Conservation (phyloP, 2,329 filamentous ascomycete genomes). For the Aspergillus hortae region DNA sequence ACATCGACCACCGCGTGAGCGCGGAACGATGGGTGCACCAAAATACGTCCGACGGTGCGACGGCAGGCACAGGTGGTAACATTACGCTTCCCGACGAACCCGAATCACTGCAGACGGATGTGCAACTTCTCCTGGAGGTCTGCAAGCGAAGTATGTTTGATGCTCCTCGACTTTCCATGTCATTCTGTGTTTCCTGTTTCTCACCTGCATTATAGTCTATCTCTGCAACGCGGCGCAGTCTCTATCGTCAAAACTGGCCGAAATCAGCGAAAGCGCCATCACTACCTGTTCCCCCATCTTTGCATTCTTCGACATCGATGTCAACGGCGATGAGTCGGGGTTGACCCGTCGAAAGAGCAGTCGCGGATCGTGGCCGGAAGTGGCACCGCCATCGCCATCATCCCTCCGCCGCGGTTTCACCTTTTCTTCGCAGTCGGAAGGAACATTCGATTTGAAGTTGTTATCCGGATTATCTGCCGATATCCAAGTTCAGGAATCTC, state of each 20-base stretch:
- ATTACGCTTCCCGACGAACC: slow-evolving; percentile 37
- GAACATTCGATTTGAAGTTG: slow-evolving; percentile 48
- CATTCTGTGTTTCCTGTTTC: too few species aligned
- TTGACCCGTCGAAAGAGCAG: slow-evolving; percentile 27
- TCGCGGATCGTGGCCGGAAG: slow-evolving; percentile 28
- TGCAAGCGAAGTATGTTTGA: slow-evolving; percentile 51
- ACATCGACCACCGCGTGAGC: slow-evolving; percentile 45
- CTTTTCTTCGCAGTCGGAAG: slow-evolving; percentile 42
- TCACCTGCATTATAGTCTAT: slow-evolving; percentile 41
- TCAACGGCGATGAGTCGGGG: slow-evolving; percentile 35
- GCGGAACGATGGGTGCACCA: slow-evolving; percentile 43
- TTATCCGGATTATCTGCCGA: slow-evolving; percentile 48
- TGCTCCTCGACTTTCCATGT: background rate
- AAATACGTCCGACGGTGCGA: slow-evolving; percentile 24
- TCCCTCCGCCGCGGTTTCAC: slow-evolving; percentile 38
- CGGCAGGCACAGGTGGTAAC: slow-evolving; percentile 21
- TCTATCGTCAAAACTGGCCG: slow-evolving; percentile 51
- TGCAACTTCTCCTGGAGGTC: slow-evolving; percentile 47
- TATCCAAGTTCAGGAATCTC: slow-evolving; percentile 48
- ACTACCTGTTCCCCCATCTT: slow-evolving; percentile 52
- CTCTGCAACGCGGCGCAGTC: slow-evolving; percentile 52
- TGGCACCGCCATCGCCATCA: slow-evolving; percentile 27
- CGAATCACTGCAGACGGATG: slow-evolving; percentile 45
- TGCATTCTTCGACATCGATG: slow-evolving; percentile 53
- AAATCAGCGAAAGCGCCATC: slow-evolving; percentile 46